phyloP scores from a whole-genome alignment of 176 grass and related monocot genomes.

The Saccharum spontaneum region DNA sequence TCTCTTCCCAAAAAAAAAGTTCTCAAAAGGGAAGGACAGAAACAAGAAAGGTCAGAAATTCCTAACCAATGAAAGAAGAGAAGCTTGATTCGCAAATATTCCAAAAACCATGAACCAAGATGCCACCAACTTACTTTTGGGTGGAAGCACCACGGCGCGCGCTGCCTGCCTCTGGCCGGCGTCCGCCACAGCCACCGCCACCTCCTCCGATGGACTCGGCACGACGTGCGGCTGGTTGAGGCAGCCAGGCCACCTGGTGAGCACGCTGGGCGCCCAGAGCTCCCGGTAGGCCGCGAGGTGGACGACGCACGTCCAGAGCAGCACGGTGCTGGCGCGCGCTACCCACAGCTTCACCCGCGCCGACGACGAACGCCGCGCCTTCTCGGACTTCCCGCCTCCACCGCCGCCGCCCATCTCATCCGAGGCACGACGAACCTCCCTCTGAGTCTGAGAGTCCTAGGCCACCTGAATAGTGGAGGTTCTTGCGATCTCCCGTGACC shows the following conservation, averaged over 20 bases:
- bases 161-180: conserved; percentile 25
- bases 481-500: conserved; percentile 23
- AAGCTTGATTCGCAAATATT: conserved; percentile 22
- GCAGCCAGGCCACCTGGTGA: conserved; percentile 74
- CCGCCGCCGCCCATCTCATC: conserved; percentile 43
- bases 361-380: conserved; percentile 48
- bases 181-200: not conserved
- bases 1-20: not conserved
- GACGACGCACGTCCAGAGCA: conserved; percentile 83
- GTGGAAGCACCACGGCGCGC: conserved; percentile 47
- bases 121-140: conserved; percentile 63
- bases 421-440: not conserved
- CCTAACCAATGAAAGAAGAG: conserved; percentile 30
- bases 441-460: not conserved
- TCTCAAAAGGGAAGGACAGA: not conserved
- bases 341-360: conserved; percentile 78
- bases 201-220: conserved; percentile 12
- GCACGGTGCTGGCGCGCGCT: conserved; percentile 64
- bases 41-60: conserved; percentile 38
- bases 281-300: conserved; percentile 65
- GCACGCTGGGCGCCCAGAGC: conserved; percentile 56
- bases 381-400: conserved; percentile 47
- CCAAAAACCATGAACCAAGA: not conserved
- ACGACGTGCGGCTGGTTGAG: conserved; percentile 49
- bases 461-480: not conserved